Base-by-base conservation (phyloP, 768 basidiomycete genomes). In the Agrocybe chaxingu region DNA sequence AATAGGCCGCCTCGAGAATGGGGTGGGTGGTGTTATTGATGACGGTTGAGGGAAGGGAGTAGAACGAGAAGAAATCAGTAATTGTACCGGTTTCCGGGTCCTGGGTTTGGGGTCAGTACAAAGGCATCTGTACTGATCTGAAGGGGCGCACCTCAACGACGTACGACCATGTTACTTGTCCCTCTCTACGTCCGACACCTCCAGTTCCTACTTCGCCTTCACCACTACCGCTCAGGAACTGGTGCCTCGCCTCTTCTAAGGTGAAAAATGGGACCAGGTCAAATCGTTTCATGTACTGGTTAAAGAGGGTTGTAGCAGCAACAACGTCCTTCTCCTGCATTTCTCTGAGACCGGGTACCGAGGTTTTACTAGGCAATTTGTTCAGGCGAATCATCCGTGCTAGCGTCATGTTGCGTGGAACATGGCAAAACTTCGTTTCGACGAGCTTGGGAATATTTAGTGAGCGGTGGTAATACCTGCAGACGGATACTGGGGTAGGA, bases 41-140 rank as follows among this genome's bases (percentile, higher is more conserved):
- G 53, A 98, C 84, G 1, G 92, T 89, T 4, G 96, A 98, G 0
- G 97, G 96, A 18, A 99, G 82, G 10, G 90, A 90, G 67, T 97
- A 99, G 74, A 98, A 96, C 7, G 96, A 95, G 70, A 98, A 87
- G 63, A 95, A 89, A 70, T 99, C 97, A 1, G 96, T 98, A 59
- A 99, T 86, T 54, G 79, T 78, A 52, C 87, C 82, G 2, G 88
- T 87, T 51, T 80, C 69, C 1, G 90, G 88, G 66, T 98, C 80
- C 95, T 98, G 19, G 4, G 11, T 38, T 18, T 35, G 32, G n/a
- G 41, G 47, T 37, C 16, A 47, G 54, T 37, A 11, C 8, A 11
- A 45, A 35, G 24, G 8, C 18, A 12, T 42, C 18, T 50, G 30
- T 41, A 24, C 18, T n/a, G 45, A 33, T 46, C 18, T 31, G 7